Conservation (phyloP, 2,329 filamentous ascomycete species). For the Tricladium varicosporioides region DNA sequence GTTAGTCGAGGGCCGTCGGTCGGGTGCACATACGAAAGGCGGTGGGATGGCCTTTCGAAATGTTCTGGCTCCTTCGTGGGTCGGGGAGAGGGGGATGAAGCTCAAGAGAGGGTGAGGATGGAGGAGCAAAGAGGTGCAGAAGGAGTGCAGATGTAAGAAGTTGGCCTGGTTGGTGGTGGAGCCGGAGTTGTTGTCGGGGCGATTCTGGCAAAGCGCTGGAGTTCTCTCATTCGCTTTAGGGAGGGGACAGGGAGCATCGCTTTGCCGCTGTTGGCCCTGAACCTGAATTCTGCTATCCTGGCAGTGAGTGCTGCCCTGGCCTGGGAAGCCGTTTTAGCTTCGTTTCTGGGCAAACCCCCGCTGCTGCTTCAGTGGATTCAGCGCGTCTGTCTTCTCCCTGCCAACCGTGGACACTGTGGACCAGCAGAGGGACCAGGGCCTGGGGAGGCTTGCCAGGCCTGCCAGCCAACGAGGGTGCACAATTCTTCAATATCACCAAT, state of each 20-base stretch:
- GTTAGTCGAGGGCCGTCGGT: conserved; percentile 13
- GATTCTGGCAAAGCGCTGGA: conserved; percentile 15
- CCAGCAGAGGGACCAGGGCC: neutral
- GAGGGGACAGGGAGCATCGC: no score
- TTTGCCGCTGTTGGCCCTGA: neutral
- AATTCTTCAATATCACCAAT: no score
- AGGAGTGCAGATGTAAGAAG: neutral
- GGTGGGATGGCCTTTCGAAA: conserved; percentile 26
- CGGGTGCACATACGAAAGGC: conserved; percentile 26
- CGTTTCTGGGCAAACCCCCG: neutral
- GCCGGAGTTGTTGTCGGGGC: conserved; percentile 24
- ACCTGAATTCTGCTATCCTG: neutral
- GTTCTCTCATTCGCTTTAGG: neutral
- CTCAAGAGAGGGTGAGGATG: conserved; percentile 3
- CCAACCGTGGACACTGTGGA: neutral
- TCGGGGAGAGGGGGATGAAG: conserved; percentile 7
- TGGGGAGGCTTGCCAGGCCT: neutral
- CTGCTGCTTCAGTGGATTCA: neutral
- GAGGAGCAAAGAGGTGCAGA: conserved; percentile 5
- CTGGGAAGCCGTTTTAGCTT: neutral
- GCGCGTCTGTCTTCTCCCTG: neutral
- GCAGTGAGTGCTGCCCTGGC: neutral
- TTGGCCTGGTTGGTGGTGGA: conserved; percentile 4
- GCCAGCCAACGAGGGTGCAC: no score
- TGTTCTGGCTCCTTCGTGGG: conserved; percentile 14